Evolutionary conservation across 2,329 filamentous ascomycete genomes (phyloP), one percentile per base, ranked within the genome.

Genomic region (Elsinoe arachidis): DNA sequence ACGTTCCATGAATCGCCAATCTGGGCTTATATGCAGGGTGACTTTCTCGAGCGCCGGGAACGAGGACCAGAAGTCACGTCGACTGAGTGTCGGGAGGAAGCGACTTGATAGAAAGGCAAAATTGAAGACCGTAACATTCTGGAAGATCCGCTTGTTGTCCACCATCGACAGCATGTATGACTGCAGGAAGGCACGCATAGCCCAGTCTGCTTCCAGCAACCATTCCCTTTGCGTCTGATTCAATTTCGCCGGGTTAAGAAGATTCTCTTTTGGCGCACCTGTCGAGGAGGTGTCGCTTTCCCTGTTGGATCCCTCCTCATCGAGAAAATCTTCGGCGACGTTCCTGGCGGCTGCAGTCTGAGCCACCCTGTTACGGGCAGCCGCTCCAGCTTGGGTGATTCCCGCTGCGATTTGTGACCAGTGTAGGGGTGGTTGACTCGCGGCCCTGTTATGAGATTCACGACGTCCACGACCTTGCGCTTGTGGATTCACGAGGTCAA

Each of bases 141-240:
- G 59, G 61, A 87, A 86, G 1, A 73, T 76, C 4, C 65, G 62
- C 3, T 73, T 72, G 59, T 85, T 85, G 63, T 87, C 82, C 21
- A 83, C 79, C 43, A 87, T 69, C 1, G 82, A 79, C 49, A 87
- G 78, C 61, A 83, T 78, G 62, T 85, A 88, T 1, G 84, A 85
- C 51, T 84, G 80, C 47, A 88, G 74, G 66, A 88, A 84, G 15
- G 84, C 84, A 55, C 80, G 75, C 61, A 88, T 84, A 5, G 84
- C 84, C 82, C 84, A 87, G 55, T 83, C 80, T 2, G 83, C 80
- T 66, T 88, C 84, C 37, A 85, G 71, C 1, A 88, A 69, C 80
- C 86, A 84, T 67, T 87, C 83, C 55, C 78, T 81, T 66, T 88
- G 86, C n/a, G 75, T 58, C 75, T 75, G 0, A 15, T 15, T 15